Evolutionary conservation across 306 rosid species (phyloP).

Genomic region (Acacia crassicarpa): DNA sequence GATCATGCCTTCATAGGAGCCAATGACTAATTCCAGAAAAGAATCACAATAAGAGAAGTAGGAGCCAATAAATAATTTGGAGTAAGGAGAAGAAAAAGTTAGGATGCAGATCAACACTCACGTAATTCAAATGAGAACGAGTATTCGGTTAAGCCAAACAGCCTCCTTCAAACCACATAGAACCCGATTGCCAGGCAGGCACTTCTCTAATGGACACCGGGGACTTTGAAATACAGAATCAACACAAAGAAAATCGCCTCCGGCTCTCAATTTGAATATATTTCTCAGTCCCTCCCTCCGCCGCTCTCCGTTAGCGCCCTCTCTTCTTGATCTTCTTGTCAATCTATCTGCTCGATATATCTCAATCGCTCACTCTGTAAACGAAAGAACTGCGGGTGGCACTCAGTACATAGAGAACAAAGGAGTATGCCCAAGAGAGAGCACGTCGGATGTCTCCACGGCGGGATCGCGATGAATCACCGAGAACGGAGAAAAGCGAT

Average conservation of each 20-base stretch:
- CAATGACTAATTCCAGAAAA: background rate
- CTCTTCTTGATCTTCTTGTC: background rate
- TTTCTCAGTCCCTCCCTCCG: background rate
- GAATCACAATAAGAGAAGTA: background rate
- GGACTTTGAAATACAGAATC: background rate
- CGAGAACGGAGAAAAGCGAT: background rate
- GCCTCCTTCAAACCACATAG: background rate
- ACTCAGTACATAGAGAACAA: too few relatives aligned
- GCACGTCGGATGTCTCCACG: background rate
- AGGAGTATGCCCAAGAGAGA: background rate
- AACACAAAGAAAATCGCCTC: background rate
- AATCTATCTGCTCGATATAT: background rate
- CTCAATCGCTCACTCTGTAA: background rate
- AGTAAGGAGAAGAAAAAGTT: background rate
- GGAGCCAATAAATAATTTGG: background rate
- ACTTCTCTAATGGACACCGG: background rate
- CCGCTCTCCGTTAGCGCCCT: background rate
- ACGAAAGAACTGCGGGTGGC: background rate
- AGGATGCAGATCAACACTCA: background rate
- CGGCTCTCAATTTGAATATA: background rate
- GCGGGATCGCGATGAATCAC: background rate
- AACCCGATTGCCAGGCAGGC: background rate
- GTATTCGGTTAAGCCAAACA: background rate
- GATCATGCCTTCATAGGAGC: background rate
- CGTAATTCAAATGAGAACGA: background rate